Conservation (phyloP, 2,329 filamentous ascomycete genomes). For the Colletotrichum limetticola region DNA sequence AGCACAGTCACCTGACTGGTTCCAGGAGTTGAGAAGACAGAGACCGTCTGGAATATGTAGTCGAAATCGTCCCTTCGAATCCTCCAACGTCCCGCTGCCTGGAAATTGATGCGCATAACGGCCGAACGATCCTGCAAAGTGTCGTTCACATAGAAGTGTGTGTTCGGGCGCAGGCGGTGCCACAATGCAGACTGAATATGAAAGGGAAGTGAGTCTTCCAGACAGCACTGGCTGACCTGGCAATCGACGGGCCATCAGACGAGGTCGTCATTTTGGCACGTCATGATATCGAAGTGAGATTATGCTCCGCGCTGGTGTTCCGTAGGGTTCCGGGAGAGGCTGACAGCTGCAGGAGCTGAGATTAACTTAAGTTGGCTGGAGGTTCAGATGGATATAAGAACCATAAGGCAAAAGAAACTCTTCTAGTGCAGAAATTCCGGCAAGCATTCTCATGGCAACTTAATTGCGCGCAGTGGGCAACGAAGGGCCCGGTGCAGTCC, state of each 20-base stretch:
- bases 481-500: constrained; percentile 1
- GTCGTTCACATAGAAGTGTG: not conserved
- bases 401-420: constrained; percentile 24
- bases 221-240: not conserved
- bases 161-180: constrained; percentile 4
- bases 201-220: not conserved
- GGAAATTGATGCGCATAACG: constrained; percentile 5
- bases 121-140: not conserved
- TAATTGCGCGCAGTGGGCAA: constrained; percentile 15
- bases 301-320: not conserved
- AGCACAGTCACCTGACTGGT: not conserved
- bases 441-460: constrained; percentile 19
- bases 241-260: not conserved
- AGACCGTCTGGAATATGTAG: not conserved
- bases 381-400: constrained; percentile 26
- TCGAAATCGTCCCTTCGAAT: not conserved
- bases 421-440: not conserved
- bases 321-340: constrained; percentile 9
- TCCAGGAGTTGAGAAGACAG: not conserved
- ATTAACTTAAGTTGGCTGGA: not conserved
- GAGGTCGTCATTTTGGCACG: not conserved
- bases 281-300: not conserved
- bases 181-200: not conserved
- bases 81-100: constrained; percentile 3
- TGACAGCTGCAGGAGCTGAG: constrained; percentile 27